Conservation (phyloP, 2,329 filamentous ascomycete species). For the Tympanopsis confertula region DNA sequence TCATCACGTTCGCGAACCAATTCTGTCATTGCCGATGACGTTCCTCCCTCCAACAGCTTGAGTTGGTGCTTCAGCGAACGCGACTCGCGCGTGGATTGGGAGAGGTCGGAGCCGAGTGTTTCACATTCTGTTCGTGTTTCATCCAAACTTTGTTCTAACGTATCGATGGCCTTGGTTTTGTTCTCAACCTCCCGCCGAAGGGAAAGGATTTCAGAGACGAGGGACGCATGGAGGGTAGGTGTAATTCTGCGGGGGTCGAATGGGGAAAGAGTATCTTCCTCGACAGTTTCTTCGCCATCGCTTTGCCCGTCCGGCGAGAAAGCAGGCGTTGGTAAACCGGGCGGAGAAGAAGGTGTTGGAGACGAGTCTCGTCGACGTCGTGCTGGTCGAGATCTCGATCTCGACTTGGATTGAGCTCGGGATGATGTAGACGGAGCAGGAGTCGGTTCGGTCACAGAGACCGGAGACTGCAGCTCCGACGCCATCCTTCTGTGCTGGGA, state of each 20-base stretch:
- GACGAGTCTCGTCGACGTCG: not conserved
- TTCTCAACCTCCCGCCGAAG: conserved; percentile 1
- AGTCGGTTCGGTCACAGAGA: too few species aligned
- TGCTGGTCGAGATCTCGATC: too few species aligned
- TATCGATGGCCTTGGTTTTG: conserved; percentile 1
- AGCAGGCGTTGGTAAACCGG: not conserved
- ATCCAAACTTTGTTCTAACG: not conserved
- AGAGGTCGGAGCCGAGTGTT: not conserved
- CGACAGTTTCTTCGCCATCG: not conserved
- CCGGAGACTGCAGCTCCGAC: too few species aligned
- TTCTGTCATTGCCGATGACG: conserved; percentile 73
- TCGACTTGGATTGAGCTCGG: too few species aligned
- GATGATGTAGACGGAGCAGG: too few species aligned
- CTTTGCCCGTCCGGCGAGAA: not conserved
- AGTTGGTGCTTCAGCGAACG: conserved; percentile 59
- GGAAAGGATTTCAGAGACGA: not conserved
- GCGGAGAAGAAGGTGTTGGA: not conserved
- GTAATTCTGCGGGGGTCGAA: not conserved
- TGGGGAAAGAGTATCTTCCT: not conserved
- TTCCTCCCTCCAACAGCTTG: conserved; percentile 75
- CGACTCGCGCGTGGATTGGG: not conserved
- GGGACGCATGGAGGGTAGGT: not conserved
- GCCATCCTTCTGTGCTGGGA: too few species aligned
- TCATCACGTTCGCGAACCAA: conserved; percentile 78
- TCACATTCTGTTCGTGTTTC: not conserved